A percentile compares a stretch with the other conserved stretches of the same genome.
These are phyloP conservation scores for Umbellularia californica DNA, from an alignment of 164 flowering plant species.

Conservation along the genomic window DNA sequence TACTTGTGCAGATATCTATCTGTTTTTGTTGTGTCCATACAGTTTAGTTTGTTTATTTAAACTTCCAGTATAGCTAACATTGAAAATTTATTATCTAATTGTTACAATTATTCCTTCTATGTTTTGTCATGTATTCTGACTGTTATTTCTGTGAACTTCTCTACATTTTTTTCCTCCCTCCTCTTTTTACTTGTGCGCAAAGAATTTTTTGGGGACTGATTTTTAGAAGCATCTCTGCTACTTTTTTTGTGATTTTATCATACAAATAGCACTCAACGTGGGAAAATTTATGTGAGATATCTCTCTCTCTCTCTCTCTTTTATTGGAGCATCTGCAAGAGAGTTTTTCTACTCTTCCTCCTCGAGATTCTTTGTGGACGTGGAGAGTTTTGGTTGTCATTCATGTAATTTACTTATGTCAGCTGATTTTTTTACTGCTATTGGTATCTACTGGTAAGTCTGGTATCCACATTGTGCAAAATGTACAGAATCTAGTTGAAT, in stretches of 20 bases:
- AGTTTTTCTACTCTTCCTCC: no score
- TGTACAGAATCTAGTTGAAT: background rate
- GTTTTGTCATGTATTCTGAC: background rate
- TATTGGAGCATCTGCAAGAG: no score
- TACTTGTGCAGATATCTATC: background rate
- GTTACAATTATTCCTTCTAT: background rate
- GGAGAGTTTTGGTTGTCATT: background rate
- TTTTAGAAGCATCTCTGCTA: background rate
- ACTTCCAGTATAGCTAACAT: background rate
- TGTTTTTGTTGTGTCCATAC: background rate
- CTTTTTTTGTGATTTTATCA: no score
- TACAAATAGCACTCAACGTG: no score
- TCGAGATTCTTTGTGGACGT: background rate
- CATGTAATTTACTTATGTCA: background rate
- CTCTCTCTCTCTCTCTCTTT: no score
- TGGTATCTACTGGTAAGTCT: background rate
- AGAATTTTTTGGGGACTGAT: background rate
- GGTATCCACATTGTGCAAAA: background rate
- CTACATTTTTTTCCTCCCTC: background rate
- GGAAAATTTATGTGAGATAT: no score
- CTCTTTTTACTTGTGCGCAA: background rate
- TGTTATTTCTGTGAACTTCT: background rate
- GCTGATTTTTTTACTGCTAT: background rate
- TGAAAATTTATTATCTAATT: background rate
- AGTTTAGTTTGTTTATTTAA: background rate